Conservation (phyloP, 805 yeast species). For the Hanseniaspora occidentalis region DNA sequence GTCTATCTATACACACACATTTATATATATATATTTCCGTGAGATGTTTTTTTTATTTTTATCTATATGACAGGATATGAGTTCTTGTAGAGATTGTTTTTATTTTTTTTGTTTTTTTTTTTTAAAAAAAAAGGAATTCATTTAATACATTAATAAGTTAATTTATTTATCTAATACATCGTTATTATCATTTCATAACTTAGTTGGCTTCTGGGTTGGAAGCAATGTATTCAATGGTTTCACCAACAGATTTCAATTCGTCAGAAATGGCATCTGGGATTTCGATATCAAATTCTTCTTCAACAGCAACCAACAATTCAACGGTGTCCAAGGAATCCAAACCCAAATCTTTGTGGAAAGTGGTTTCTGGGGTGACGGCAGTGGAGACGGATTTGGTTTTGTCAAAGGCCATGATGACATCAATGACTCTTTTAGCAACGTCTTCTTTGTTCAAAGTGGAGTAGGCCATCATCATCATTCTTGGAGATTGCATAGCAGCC, state of each 20-base stretch:
- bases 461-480: slow-evolving; percentile 28
- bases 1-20: too few species aligned
- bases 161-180: too few species aligned
- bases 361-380: slow-evolving; percentile 26
- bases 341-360: slow-evolving; percentile 28
- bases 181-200: background rate
- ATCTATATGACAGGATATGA: too few species aligned
- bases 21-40: too few species aligned
- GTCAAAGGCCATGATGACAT: slow-evolving; percentile 57
- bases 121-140: too few species aligned
- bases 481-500: slow-evolving; percentile 16
- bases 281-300: slow-evolving; percentile 52
- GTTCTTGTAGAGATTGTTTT: too few species aligned
- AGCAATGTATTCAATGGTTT: slow-evolving; percentile 78
- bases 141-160: too few species aligned
- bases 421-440: slow-evolving; percentile 69
- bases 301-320: slow-evolving; percentile 91
- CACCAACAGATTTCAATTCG: slow-evolving; percentile 83
- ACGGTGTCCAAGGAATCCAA: slow-evolving; percentile 84
- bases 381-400: slow-evolving; percentile 39
- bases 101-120: too few species aligned
- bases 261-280: slow-evolving; percentile 7
- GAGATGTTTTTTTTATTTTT: too few species aligned
- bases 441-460: slow-evolving; percentile 63
- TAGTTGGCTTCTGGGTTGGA: slow-evolving; percentile 42